These are phyloP conservation scores for Trichoderma citrinoviride DNA, from an alignment of 2,329 filamentous ascomycete species.

Conservation along the genomic window DNA sequence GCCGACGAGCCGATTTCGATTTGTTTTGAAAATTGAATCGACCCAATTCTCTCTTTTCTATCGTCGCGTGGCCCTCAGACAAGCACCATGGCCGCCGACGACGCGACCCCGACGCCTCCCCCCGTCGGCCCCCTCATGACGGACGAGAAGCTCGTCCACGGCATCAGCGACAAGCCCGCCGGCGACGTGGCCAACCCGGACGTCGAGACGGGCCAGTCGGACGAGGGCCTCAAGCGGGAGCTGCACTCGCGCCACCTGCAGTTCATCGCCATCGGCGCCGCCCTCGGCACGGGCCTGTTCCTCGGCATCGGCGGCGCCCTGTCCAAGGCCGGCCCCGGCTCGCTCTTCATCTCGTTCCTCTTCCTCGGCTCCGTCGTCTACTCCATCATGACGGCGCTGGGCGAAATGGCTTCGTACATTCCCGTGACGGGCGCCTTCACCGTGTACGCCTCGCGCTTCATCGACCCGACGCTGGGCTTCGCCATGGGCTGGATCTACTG, in stretches of 20 bases:
- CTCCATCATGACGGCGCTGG: conserved; percentile 68
- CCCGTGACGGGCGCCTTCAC: conserved; percentile 76
- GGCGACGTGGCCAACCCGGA: conserved; percentile 27
- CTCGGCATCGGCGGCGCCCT: conserved; percentile 64
- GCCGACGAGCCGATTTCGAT: too few relatives aligned
- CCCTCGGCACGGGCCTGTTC: conserved; percentile 72
- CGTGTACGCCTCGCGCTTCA: conserved; percentile 71
- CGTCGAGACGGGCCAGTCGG: conserved; percentile 36
- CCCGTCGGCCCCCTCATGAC: conserved; percentile 21
- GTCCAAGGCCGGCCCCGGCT: conserved; percentile 61
- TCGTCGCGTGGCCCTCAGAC: background rate
- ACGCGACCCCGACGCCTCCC: conserved; percentile 10
- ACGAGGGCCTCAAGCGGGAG: conserved; percentile 39
- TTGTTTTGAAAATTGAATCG: background rate
- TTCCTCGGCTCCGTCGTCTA: conserved; percentile 72
- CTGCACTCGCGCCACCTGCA: conserved; percentile 45
- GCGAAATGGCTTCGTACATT: conserved; percentile 75
- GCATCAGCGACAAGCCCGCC: conserved; percentile 31
- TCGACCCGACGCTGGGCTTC: conserved; percentile 70
- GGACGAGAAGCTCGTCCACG: conserved; percentile 32
- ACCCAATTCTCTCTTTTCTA: background rate
- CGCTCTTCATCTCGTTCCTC: conserved; percentile 64
- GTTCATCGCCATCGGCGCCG: conserved; percentile 56
- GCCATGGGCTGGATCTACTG: conserved; percentile 82
- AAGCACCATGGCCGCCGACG: conserved; percentile 20